Base-by-base conservation (phyloP, 768 basidiomycete genomes). In the Psilocybe cyanescens region DNA sequence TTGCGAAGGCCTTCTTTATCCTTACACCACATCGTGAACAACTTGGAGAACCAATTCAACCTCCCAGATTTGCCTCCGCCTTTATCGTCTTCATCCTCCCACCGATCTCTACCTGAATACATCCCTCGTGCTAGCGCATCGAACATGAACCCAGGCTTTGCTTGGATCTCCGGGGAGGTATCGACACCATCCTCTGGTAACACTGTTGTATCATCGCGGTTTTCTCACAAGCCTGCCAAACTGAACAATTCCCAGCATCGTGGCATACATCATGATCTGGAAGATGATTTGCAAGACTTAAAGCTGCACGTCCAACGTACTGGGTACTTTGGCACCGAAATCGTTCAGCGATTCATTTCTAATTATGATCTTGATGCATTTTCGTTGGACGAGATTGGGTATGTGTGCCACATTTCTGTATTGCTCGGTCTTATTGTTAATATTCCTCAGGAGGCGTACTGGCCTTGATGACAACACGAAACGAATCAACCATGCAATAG, bases 301-400 rank as follows among this genome's bases (percentile, higher is more conserved):
- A 51, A 33, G 37, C n/a, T 19, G 30, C 35, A 59, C 19, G 11
- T 59, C 9, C 33, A 53, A 17, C 50, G n/a, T 3, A 59, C 52
- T 46, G 50, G 50, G 1, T 59, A 53, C 14, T 44, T 59, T 1
- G 39, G 58, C 7, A 19, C 29, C 12, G 39, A 52, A 17, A 30
- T 52, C 3, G 41, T 53, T 9, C 33, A 59, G 31, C 35, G 50
- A 16, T 45, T 59, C 8, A 52, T 59, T 5, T 52, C 58, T 28
- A 16, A 45, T 5, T 59, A 59, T 33, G 39, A 52, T 19, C 17
- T 59, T 30, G 49, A 51, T 5, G 28, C 30, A 16, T 16, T 4
- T 51, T 51, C 30, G 29, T 31, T 51, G 29, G 49, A 51, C 11
- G 49, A 51, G 12, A 30, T 51, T 30, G 24, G 49, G 49, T 51